Evolutionary conservation across 2,329 filamentous ascomycete species (phyloP), one percentile per base, ranked within the genome.

Genomic region (Blumeriella jaapii): DNA sequence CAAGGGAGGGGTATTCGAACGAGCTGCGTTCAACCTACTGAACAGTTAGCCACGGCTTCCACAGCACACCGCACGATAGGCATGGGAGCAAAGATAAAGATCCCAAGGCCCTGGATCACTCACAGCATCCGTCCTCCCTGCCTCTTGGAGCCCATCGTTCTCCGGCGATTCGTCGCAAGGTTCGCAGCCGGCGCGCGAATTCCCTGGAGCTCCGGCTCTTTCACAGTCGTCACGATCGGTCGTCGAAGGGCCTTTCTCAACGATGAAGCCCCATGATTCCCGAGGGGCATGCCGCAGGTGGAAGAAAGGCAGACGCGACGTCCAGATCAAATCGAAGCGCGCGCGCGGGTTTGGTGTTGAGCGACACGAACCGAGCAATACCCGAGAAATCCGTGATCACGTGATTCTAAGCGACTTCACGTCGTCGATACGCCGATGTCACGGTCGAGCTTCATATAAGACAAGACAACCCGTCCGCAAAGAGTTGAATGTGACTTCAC

Each of bases 191-290:
- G 39, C 7, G 44, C 38, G 28, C 41, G 40, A 10, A 31, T 15
- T 49, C 39, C 26, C 45, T 6, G 25, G 8, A 13, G 25, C 25
- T 44, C 17, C 37, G 39, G 17, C 9, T 39, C 38, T 51, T 50
- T 26, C 17, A 28, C 20, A 16, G 36, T 47, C 18, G 29, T 36
- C 26, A 44, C 38, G 39, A 47, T 35, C 13, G 44, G 44, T 45
- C 43, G 39, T 39, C 42, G 42, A 44, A 52, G 39, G 35, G 41
- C 39, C 34, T 48, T 50, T 31, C 42, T 41, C 45, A 54, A 26
- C 45, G 46, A 49, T 42, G 48, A 51, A 50, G 50, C 55, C 44
- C 56, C 57, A 59, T 59, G 39, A 36, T 50, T 45, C 31, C 53
- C 40, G 42, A 39, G 41, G 44, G 52, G 52, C 55, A 59, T 59